Evolutionary conservation across 1,139 yeast genomes (phyloP), one percentile per base, ranked within the genome.

Genomic region (Arxiozyma heterogenica): DNA sequence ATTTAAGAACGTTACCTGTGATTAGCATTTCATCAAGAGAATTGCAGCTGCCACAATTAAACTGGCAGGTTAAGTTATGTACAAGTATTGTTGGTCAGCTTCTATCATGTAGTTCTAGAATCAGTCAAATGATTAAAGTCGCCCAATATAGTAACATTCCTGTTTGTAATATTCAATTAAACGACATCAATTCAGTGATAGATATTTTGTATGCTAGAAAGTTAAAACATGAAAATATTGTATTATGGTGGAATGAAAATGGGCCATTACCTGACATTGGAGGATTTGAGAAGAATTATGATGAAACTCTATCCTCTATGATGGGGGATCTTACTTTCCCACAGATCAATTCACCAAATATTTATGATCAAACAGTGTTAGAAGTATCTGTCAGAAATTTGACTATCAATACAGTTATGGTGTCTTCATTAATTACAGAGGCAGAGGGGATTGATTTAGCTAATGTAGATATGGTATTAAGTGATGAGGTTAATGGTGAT

Each of bases 191-290:
- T 0, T 87, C 81, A 62, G 73, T 90, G 62, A 86, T 93, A 59
- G 99, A 93, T 71, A 78, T 93, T 46, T 83, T 83, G 55, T 93
- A 88, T 69, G 95, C 98, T 0, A 77, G 98, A 64, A 78, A 84
- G 54, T 76, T 93, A 54, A 75, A 76, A 39, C 76, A 79, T 44
- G 80, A 81, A 52, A 82, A 83, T 59, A 79, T 88, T 52, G 85
- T 91, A 2, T 71, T 93, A 49, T 94, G 98, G 98, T 91, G 98
- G 98, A 87, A 96, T 0, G 79, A 83, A 2, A 77, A 77, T 42
- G 54, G 59, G 4, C 88, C 95, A 1, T 71, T 79, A 48, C 95
- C 97, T 0, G 97, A 89, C 65, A 85, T 82, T 65, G 97, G 96
- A 44, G 97, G 97, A 0, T 69, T 76, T 52, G 94, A 90, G 66